phyloP scores from a whole-genome alignment of 1,284 basidiomycete species.

The Kalmanozyma brasiliensis region DNA sequence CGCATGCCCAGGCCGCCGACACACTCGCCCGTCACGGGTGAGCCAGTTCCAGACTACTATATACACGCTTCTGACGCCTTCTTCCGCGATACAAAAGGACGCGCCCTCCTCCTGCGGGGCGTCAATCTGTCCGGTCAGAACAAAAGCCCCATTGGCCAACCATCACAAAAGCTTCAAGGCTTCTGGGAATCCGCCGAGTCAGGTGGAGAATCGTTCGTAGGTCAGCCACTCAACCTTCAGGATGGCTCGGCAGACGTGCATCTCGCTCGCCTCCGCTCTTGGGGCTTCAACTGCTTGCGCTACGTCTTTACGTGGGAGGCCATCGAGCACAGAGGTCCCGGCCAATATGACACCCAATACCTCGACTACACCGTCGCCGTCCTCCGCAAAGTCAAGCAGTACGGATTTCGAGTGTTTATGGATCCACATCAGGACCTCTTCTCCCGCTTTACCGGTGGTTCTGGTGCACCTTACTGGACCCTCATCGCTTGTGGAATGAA shows the following conservation, averaged over 20 bases:
- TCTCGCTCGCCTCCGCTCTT: constrained; percentile 82
- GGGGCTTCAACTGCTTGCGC: constrained; percentile 94
- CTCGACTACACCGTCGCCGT: constrained; percentile 91
- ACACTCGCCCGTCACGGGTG: constrained; percentile 41
- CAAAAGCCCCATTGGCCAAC: constrained; percentile 81
- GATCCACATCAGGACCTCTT: constrained; percentile 97
- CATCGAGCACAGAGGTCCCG: constrained; percentile 91
- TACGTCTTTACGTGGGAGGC: constrained; percentile 96
- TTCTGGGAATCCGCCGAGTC: constrained; percentile 88
- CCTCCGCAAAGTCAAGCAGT: constrained; percentile 87
- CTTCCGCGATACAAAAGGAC: constrained; percentile 85
- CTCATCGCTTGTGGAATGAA: constrained; percentile 90
- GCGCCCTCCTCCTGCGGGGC: constrained; percentile 86
- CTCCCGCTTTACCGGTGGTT: constrained; percentile 96
- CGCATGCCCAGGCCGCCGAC: constrained; percentile 14
- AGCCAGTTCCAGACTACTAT: constrained; percentile 44
- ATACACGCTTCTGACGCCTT: constrained; percentile 69
- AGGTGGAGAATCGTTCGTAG: constrained; percentile 79
- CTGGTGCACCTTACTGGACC: constrained; percentile 95
- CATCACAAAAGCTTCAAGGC: constrained; percentile 74
- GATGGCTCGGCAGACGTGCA: constrained; percentile 89
- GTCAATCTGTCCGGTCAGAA: constrained; percentile 90
- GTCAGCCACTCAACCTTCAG: constrained; percentile 79
- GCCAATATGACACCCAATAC: constrained; percentile 88
- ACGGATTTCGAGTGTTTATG: constrained; percentile 92